Conservation (phyloP, 2,329 filamentous ascomycete species). For the Akanthomyces muscarius region DNA sequence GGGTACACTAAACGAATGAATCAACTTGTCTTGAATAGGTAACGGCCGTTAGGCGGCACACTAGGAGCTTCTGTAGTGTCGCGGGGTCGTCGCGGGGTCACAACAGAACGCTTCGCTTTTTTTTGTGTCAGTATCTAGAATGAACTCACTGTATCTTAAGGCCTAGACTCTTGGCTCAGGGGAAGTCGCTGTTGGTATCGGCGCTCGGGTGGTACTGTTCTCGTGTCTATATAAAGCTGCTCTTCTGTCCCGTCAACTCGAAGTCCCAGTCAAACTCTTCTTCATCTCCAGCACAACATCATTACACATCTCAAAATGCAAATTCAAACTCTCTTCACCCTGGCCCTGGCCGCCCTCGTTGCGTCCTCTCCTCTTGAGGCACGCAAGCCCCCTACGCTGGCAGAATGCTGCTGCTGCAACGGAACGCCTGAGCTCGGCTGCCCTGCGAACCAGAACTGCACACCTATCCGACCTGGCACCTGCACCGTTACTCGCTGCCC, state of each 20-base stretch:
- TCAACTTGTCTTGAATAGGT: conserved; percentile 5
- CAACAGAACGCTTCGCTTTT: background rate
- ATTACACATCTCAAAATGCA: background rate
- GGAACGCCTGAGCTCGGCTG: conserved; percentile 19
- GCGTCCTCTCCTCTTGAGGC: conserved; percentile 11
- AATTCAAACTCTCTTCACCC: background rate
- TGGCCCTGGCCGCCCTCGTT: conserved; percentile 5
- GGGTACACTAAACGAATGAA: background rate
- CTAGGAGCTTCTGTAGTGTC: background rate
- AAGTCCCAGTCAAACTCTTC: background rate
- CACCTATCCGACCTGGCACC: conserved; percentile 14
- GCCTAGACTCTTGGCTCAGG: background rate
- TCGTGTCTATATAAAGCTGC: background rate
- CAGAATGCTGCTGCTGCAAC: conserved; percentile 21
- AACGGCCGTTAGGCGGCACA: background rate
- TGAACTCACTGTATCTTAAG: background rate
- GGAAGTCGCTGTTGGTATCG: background rate
- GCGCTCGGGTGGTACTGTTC: background rate
- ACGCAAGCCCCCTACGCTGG: conserved; percentile 18
- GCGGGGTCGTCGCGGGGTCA: background rate
- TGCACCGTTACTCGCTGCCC: conserved; percentile 18
- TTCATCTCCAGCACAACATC: background rate
- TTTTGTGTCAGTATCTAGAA: background rate
- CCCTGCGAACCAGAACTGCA: conserved; percentile 17
- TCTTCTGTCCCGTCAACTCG: background rate